Evolutionary conservation across 805 yeast genomes (phyloP), one percentile per base, ranked within the genome.

Genomic region (Barnettozyma wickerhamii): DNA sequence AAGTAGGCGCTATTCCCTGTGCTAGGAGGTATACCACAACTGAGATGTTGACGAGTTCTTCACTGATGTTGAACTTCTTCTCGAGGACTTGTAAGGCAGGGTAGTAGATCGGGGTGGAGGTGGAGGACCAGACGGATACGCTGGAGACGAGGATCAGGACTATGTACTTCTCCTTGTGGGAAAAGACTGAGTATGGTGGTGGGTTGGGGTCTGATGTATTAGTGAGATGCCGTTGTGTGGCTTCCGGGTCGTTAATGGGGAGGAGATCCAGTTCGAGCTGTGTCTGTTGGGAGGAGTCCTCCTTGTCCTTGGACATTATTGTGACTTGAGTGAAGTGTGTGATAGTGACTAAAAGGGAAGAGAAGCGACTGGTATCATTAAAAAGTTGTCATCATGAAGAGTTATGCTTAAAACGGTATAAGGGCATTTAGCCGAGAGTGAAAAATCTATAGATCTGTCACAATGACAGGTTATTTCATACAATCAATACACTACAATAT

Each of bases 51-150:
- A 80, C 77, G 40, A 68, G 62, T 39, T 77, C 81, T 35, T 76
- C 75, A 3, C 78, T 52, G 5, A 81, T 73, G 33, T 69, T 35
- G 51, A 88, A 84, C 21, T 76, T 60, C 0, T 58, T 48, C 36
- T 79, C 75, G 7, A 89, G 63, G 5, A 71, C 66, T 0, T 80
- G 75, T 14, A 88, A 61, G 0, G 88, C 88, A 0, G 95, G 95
- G 61, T 84, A 82, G 56, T 84, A 88, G 10, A 87, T 84, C 0
- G 95, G 84, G 48, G 82, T 75, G 0, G 90, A 78, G 3, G 84
- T 65, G 0, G 93, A 68, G 2, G 95, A 84, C 67, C 83, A 80
- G 20, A 33, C 27, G 0, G 86, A 84, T 2, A 75, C 62, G 4
- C 65, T 47, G 2, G 72, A 74, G 43, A 68, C 69, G 23, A 64